Percentiles rank a stretch among this genome's conserved stretches.
phyloP scores from a whole-genome alignment of 768 basidiomycete species.

The Hygrocybe punicea region DNA sequence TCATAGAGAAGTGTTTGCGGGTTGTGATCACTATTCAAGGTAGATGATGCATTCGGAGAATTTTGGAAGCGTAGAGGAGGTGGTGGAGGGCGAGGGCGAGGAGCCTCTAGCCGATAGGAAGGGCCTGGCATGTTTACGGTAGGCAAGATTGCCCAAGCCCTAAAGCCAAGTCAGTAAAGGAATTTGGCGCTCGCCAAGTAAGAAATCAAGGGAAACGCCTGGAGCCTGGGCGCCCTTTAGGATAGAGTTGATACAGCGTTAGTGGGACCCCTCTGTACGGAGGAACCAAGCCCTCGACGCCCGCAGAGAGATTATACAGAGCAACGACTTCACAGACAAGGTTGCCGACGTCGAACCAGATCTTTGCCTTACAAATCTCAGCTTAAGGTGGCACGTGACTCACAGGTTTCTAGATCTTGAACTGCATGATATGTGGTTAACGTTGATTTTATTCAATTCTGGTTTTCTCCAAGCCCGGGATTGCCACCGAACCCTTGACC shows the following conservation, averaged over 20 bases:
- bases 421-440: too few relatives aligned
- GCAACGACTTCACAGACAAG: too few relatives aligned
- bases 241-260: too few relatives aligned
- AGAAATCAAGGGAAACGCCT: neutral
- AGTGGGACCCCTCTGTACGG: too few relatives aligned
- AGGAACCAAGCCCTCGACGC: too few relatives aligned
- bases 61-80: slow-evolving; percentile 57
- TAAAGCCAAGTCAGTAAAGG: neutral
- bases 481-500: too few relatives aligned
- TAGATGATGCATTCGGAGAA: slow-evolving; percentile 43
- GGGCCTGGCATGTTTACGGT: slow-evolving; percentile 49
- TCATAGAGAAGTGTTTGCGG: slow-evolving; percentile 72
- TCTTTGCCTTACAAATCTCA: too few relatives aligned
- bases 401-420: too few relatives aligned
- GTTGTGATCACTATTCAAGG: slow-evolving; percentile 42
- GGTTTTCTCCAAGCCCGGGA: neutral
- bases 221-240: neutral
- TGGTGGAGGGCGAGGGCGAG: slow-evolving; percentile 59
- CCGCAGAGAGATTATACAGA: too few relatives aligned
- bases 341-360: too few relatives aligned
- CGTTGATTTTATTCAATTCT: too few relatives aligned
- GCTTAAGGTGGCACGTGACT: too few relatives aligned
- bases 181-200: neutral
- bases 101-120: slow-evolving; percentile 62
- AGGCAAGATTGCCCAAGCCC: neutral